Percentiles rank a stretch among this genome's conserved stretches.
Conservation (phyloP, 2,329 filamentous ascomycete genomes). For the Scytalidium sp. region DNA sequence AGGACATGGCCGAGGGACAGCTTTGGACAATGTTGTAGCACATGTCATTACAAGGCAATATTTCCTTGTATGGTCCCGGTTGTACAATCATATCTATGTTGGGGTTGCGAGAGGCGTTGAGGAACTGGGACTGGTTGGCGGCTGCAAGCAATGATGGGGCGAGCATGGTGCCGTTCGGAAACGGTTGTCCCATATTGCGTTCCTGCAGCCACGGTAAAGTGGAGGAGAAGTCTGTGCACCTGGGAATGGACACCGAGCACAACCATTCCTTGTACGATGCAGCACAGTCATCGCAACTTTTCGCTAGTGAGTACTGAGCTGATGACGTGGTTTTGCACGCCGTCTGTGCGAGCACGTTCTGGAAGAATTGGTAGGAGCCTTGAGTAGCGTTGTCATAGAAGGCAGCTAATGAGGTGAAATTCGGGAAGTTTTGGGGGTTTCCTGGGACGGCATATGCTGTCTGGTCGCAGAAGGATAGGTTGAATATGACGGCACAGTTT, state of each 20-base stretch:
- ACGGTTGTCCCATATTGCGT: constrained; percentile 69
- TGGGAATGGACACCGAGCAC: constrained; percentile 87
- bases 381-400: constrained; percentile 78
- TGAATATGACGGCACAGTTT: constrained; percentile 82
- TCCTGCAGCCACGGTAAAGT: constrained; percentile 46
- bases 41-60: constrained; percentile 82
- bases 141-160: constrained; percentile 32
- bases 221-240: constrained; percentile 79
- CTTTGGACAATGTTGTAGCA: constrained; percentile 84
- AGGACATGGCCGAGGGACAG: constrained; percentile 75
- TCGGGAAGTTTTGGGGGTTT: constrained; percentile 62
- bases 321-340: constrained; percentile 75
- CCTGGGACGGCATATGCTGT: constrained; percentile 90
- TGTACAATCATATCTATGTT: constrained; percentile 68
- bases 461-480: constrained; percentile 84
- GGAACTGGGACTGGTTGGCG: constrained; percentile 18
- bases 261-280: constrained; percentile 90
- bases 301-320: constrained; percentile 77
- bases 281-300: constrained; percentile 72
- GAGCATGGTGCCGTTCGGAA: constrained; percentile 64
- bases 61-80: constrained; percentile 91
- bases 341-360: constrained; percentile 77
- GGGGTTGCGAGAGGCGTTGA: constrained; percentile 63
- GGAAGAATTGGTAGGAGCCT: constrained; percentile 71
- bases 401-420: constrained; percentile 57